Evolutionary conservation across 1,284 basidiomycete species (phyloP).

Genomic region (Caloboletus firmus): DNA sequence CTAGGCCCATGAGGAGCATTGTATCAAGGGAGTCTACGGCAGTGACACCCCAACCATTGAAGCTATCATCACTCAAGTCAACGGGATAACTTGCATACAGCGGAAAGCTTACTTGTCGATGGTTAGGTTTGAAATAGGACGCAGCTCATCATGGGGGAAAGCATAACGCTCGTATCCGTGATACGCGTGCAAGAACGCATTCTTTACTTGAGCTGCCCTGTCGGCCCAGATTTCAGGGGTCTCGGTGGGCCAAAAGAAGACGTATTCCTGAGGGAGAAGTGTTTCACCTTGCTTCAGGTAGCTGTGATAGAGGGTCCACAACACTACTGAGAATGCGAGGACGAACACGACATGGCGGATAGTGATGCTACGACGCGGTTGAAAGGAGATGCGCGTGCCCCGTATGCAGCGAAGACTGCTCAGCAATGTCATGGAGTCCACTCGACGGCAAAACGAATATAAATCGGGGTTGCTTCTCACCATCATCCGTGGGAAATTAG

Average conservation of each 20-base stretch:
- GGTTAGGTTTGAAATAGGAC: slow-evolving; percentile 47
- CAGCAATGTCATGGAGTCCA: neutral
- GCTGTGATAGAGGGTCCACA: slow-evolving; percentile 18
- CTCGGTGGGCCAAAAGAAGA: slow-evolving; percentile 26
- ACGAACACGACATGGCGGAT: slow-evolving; percentile 32
- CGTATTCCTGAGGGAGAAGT: slow-evolving; percentile 10
- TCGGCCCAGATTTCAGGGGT: slow-evolving; percentile 46
- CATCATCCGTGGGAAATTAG: slow-evolving; percentile 1
- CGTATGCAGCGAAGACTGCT: neutral
- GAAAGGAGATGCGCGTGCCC: neutral
- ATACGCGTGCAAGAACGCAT: slow-evolving; percentile 66
- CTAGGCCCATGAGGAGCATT: slow-evolving; percentile 81
- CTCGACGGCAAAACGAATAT: neutral
- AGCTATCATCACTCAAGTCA: slow-evolving; percentile 40
- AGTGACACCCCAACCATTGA: slow-evolving; percentile 87
- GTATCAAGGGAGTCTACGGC: slow-evolving; percentile 86
- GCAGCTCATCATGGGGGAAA: slow-evolving; percentile 60
- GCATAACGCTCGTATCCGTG: slow-evolving; percentile 59
- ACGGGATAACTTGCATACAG: neutral
- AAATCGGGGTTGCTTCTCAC: neutral
- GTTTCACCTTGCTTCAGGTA: slow-evolving; percentile 2
- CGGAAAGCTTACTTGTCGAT: slow-evolving; percentile 50
- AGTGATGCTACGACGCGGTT: slow-evolving; percentile 24
- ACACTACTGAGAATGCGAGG: slow-evolving; percentile 22
- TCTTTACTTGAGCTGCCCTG: slow-evolving; percentile 56